Percentiles rank a stretch among this genome's conserved stretches.
Conservation (phyloP, 202 grass and related monocot genomes). For the Musa balbisiana region DNA sequence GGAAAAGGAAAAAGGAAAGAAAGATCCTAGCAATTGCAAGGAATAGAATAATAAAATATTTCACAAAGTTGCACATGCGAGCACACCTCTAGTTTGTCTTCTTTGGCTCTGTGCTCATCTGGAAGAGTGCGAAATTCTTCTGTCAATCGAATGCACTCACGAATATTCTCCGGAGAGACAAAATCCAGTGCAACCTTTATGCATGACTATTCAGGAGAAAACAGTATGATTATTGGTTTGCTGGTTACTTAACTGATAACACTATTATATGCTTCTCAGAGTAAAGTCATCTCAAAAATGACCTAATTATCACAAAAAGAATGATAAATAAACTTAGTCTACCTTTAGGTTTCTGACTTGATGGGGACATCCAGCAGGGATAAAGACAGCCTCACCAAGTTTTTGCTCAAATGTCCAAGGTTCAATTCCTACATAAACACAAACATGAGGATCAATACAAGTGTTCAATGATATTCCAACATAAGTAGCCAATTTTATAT, state of each 20-base stretch:
- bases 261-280: background rate
- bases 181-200: conserved; percentile 77
- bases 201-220: conserved; percentile 51
- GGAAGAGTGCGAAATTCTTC: conserved; percentile 61
- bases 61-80: background rate
- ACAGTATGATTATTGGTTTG: conserved; percentile 13
- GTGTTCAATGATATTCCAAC: background rate
- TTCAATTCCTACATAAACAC: conserved; percentile 58
- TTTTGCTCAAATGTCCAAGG: conserved; percentile 89
- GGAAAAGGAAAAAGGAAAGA: background rate
- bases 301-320: background rate
- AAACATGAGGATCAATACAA: background rate
- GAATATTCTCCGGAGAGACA: conserved; percentile 71
- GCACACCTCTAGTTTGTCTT: conserved; percentile 59
- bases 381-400: conserved; percentile 70
- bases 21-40: background rate
- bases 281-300: background rate
- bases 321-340: background rate
- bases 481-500: background rate
- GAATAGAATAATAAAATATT: background rate
- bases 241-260: background rate
- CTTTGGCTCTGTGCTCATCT: conserved; percentile 56
- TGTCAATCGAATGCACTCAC: conserved; percentile 47
- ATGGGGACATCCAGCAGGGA: conserved; percentile 81
- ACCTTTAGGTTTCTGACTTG: conserved; percentile 88